Conservation (phyloP, 805 yeast species). For the Candida maris region DNA sequence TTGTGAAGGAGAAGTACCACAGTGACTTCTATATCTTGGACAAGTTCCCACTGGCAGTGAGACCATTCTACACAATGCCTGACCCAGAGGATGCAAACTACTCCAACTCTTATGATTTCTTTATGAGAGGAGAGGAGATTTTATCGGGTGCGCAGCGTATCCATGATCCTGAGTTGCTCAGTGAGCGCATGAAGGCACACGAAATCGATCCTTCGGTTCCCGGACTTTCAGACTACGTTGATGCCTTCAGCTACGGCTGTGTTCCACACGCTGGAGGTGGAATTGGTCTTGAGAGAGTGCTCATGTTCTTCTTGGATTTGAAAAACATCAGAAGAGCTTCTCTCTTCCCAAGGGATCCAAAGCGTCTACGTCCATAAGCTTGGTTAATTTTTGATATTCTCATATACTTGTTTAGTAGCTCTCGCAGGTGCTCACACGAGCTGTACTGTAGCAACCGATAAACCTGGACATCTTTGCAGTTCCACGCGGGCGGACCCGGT, state of each 20-base stretch:
- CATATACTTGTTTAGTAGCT: too few relatives aligned
- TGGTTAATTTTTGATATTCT: too few relatives aligned
- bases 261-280: slow-evolving; percentile 99
- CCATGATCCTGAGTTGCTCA: slow-evolving; percentile 84
- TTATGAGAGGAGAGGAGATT: slow-evolving; percentile 99
- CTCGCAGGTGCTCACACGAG: too few relatives aligned
- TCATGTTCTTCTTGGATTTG: slow-evolving; percentile 95
- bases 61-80: slow-evolving; percentile 99
- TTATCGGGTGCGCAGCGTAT: slow-evolving; percentile 99
- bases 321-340: slow-evolving; percentile 99
- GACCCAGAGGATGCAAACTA: slow-evolving; percentile 87
- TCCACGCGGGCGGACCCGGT: too few relatives aligned
- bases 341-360: slow-evolving; percentile 98
- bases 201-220: slow-evolving; percentile 77
- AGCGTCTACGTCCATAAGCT: slow-evolving; percentile 75
- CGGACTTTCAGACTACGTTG: slow-evolving; percentile 87
- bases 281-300: slow-evolving; percentile 97
- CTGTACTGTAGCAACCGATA: too few relatives aligned
- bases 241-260: slow-evolving; percentile 92
- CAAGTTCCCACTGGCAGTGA: slow-evolving; percentile 93
- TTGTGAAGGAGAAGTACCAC: slow-evolving; percentile 90
- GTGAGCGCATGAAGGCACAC: slow-evolving; percentile 76
- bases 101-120: slow-evolving; percentile 98
- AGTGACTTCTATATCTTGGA: slow-evolving; percentile 98
- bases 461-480: too few relatives aligned